Percentiles rank a stretch among this genome's conserved stretches.
Evolutionary conservation across 176 grass and related monocot species (phyloP).

Genomic region (Tillandsia fasciculata): DNA sequence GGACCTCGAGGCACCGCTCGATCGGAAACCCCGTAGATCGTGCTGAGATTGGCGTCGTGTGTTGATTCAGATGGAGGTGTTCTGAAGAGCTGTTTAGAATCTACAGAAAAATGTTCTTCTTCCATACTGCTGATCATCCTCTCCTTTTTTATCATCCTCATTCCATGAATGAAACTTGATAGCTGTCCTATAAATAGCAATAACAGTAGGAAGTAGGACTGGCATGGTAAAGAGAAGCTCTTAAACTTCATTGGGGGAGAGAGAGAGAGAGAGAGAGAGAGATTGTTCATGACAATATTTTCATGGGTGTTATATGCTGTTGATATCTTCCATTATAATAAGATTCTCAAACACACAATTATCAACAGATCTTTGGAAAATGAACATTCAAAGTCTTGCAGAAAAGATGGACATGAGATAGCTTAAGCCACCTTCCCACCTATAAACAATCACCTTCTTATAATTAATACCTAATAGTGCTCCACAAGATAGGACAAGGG

Average conservation of each 20-base stretch:
- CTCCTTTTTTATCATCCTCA: conserved; percentile 27
- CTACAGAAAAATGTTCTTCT: conserved; percentile 9
- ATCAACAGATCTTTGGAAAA: conserved; percentile 7
- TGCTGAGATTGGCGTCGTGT: neutral
- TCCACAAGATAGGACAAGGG: neutral
- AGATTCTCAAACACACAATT: too few relatives aligned
- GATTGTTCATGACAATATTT: neutral
- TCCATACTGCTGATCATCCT: conserved; percentile 2
- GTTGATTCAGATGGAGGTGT: conserved; percentile 23
- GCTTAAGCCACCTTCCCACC: conserved; percentile 12
- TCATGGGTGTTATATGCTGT: too few relatives aligned
- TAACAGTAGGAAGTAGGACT: conserved; percentile 29
- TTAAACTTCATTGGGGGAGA: conserved; percentile 16
- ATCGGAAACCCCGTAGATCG: conserved; percentile 29
- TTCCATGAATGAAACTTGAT: conserved; percentile 27
- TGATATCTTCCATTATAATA: too few relatives aligned
- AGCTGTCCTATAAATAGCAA: conserved; percentile 23
- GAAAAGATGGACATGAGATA: neutral
- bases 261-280: neutral
- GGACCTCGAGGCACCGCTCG: conserved; percentile 62
- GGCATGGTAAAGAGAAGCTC: conserved; percentile 14
- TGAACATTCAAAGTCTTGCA: neutral
- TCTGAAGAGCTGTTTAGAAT: conserved; percentile 2
- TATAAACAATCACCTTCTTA: neutral
- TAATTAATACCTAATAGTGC: neutral